Evolutionary conservation across 192 early-diverging fungal genomes (phyloP).

Genomic region (Kickxella alabastrina): DNA sequence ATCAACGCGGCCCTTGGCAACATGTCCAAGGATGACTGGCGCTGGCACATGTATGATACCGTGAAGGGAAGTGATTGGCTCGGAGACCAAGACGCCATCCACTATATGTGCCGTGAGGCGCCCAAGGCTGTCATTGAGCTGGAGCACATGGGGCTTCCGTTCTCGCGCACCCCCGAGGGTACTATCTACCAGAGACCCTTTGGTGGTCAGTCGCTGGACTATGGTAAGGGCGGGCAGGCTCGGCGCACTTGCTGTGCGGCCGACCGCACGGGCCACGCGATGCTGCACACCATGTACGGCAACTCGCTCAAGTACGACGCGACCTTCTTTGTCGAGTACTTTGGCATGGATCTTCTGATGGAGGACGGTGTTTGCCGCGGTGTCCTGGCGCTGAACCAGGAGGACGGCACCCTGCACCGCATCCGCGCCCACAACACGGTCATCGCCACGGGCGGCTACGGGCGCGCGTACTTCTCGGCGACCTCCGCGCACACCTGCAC

Average conservation of each 20-base stretch:
- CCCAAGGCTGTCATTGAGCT: constrained; percentile 93
- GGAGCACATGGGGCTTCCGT: constrained; percentile 97
- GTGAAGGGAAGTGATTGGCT: constrained; percentile 99
- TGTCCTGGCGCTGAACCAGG: constrained; percentile 94
- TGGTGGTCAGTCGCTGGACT: constrained; percentile 94
- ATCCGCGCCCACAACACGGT: constrained; percentile 97
- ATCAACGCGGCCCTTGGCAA: constrained; percentile 99
- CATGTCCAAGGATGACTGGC: constrained; percentile 99
- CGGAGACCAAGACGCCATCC: constrained; percentile 99
- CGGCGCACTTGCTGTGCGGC: constrained; percentile 97
- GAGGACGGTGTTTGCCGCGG: constrained; percentile 96
- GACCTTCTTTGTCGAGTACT: constrained; percentile 99
- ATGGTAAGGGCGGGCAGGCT: constrained; percentile 96
- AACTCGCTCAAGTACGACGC: constrained; percentile 94
- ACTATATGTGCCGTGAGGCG: constrained; percentile 99
- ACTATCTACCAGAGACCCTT: constrained; percentile 99
- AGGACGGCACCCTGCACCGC: constrained; percentile 97
- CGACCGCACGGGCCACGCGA: constrained; percentile 96
- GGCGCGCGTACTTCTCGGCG: constrained; percentile 97
- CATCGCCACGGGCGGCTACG: constrained; percentile 98
- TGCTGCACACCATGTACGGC: constrained; percentile 97
- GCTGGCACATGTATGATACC: constrained; percentile 99
- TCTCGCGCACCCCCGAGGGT: constrained; percentile 95
- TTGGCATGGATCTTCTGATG: constrained; percentile 98
- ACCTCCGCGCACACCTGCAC: constrained; percentile 99